These are phyloP conservation scores for Solanum habrochaites DNA, from an alignment of 257 asterid species.

Conservation along the genomic window DNA sequence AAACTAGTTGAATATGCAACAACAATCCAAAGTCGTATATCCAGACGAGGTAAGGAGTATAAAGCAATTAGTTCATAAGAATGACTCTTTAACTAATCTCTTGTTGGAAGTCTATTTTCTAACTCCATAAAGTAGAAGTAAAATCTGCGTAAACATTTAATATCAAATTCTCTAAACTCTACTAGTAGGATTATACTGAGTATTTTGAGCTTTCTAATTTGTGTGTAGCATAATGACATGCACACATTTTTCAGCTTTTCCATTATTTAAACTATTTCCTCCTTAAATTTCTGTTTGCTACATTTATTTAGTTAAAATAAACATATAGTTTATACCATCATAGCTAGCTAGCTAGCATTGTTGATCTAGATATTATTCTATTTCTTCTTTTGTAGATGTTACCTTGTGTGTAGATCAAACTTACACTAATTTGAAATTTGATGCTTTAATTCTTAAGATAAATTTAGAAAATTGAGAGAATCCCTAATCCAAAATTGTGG, in stretches of 20 bases:
- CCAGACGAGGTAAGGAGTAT: not conserved
- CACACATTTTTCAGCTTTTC: not conserved
- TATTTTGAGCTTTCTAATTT: no score
- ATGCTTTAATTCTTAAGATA: not conserved
- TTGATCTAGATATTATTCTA: not conserved
- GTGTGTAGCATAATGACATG: not conserved
- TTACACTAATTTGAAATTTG: not conserved
- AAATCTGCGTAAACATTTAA: not conserved
- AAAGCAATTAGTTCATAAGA: no score
- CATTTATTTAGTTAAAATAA: not conserved
- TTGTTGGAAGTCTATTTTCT: not conserved
- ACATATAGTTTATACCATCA: not conserved
- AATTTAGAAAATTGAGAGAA: not conserved
- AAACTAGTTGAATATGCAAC: not conserved
- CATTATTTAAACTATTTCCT: not conserved
- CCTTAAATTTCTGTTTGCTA: not conserved
- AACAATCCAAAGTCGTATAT: no score
- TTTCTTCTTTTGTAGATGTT: not conserved
- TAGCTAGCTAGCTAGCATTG: not conserved
- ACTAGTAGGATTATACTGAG: rapidly evolving
- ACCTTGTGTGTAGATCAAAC: not conserved
- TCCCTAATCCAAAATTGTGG: not conserved
- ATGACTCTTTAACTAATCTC: not conserved
- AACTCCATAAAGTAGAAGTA: not conserved
- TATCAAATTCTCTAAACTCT: not conserved